Evolutionary conservation across 2,329 filamentous ascomycete genomes (phyloP).

Genomic region (Hymenoscyphus scutula): DNA sequence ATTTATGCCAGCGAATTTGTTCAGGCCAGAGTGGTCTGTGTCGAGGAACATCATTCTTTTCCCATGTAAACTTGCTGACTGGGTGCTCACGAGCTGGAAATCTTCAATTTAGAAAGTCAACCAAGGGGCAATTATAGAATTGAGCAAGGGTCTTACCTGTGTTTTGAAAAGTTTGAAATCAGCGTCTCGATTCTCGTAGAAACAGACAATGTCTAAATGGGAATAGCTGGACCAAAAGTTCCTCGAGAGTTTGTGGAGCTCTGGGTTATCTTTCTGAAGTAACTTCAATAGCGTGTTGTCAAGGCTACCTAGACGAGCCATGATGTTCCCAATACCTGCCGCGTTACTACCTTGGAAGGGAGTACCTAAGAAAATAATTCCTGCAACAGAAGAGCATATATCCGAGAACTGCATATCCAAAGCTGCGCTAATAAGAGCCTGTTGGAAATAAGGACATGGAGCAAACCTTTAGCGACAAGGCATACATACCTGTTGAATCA

Average conservation of each 20-base stretch:
- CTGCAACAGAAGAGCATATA: constrained; percentile 16
- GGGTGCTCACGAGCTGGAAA: not conserved
- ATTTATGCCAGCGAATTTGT: constrained; percentile 21
- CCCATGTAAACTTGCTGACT: constrained; percentile 16
- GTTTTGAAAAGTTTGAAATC: not conserved
- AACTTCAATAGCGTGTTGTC: constrained; percentile 13
- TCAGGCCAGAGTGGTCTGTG: constrained; percentile 23
- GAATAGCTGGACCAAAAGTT: constrained; percentile 11
- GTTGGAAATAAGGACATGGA: not conserved
- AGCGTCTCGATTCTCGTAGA: constrained; percentile 12
- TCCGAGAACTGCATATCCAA: constrained; percentile 14
- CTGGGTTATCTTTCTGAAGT: constrained; percentile 14
- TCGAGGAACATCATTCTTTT: constrained; percentile 21
- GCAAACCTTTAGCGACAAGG: not conserved
- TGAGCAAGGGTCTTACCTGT: not conserved
- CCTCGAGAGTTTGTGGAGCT: constrained; percentile 9
- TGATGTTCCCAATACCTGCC: constrained; percentile 11
- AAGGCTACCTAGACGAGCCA: not conserved
- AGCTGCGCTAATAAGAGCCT: constrained; percentile 18
- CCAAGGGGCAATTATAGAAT: not conserved
- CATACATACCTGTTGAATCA: constrained; percentile 20
- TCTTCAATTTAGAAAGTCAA: not conserved
- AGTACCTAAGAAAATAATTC: constrained; percentile 22
- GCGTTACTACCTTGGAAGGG: constrained; percentile 21
- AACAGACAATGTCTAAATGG: constrained; percentile 17